Evolutionary conservation across 148 eudicot species (phyloP).

Genomic region (Fallopia convolvulus): DNA sequence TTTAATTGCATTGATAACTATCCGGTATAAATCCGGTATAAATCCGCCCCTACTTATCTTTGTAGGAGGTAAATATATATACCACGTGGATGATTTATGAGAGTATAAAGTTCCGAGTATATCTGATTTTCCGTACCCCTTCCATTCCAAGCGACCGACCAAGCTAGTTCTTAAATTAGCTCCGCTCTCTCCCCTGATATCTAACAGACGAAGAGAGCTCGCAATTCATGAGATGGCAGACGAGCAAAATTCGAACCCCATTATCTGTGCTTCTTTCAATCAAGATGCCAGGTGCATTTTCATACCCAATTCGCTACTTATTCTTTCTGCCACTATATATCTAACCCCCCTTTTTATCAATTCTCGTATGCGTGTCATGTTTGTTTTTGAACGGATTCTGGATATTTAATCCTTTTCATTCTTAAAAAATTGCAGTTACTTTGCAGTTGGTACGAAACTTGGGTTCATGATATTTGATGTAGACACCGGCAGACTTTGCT

Average conservation of each 20-base stretch:
- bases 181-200: not conserved
- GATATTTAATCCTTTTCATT: not conserved
- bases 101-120: not conserved
- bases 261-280: constrained; percentile 70
- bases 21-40: too few relatives aligned
- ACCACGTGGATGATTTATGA: too few relatives aligned
- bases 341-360: not conserved
- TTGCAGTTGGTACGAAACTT: constrained; percentile 76
- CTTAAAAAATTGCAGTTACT: constrained; percentile 36
- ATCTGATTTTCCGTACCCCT: too few relatives aligned
- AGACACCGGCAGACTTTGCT: constrained; percentile 60
- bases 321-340: not conserved
- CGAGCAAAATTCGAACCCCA: constrained; percentile 37
- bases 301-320: not conserved
- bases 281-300: constrained; percentile 55
- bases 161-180: not conserved
- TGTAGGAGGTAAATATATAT: too few relatives aligned
- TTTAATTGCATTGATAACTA: too few relatives aligned
- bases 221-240: constrained; percentile 28
- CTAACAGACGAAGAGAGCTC: not conserved
- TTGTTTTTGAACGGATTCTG: not conserved
- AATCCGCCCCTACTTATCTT: too few relatives aligned
- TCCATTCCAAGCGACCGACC: not conserved
- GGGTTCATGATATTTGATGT: constrained; percentile 78
- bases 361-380: not conserved